Evolutionary conservation across 1,284 basidiomycete species (phyloP).

Genomic region (Cutaneotrichosporon curvatum): DNA sequence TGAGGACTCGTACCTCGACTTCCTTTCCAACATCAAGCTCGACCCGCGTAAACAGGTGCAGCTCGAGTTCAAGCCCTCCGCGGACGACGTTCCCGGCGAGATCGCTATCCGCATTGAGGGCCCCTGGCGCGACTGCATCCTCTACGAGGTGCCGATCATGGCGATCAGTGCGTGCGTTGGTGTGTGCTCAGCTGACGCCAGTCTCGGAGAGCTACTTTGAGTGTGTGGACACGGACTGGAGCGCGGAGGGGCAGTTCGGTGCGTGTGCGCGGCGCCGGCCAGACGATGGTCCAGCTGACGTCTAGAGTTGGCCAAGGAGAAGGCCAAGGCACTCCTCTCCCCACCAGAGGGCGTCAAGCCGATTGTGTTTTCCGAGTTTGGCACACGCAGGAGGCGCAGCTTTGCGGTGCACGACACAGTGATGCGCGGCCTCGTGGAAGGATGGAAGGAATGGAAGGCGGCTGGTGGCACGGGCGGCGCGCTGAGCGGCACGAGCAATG

Average conservation of each 20-base stretch:
- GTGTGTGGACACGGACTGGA: constrained; percentile 71
- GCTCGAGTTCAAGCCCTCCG: constrained; percentile 55
- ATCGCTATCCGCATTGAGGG: constrained; percentile 70
- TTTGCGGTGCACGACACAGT: constrained; percentile 73
- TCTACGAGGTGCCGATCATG: constrained; percentile 96
- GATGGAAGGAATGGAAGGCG: constrained; percentile 52
- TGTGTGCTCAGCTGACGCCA: constrained; percentile 1
- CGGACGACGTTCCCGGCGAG: constrained; percentile 50
- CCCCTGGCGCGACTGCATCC: constrained; percentile 79
- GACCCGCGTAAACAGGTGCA: constrained; percentile 69
- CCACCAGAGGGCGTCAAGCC: constrained; percentile 47
- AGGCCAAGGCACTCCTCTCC: constrained; percentile 62
- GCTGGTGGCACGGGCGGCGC: constrained; percentile 49
- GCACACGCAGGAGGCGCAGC: constrained; percentile 79
- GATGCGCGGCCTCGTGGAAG: constrained; percentile 61
- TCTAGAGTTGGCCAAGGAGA: constrained; percentile 59
- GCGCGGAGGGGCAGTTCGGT: constrained; percentile 66
- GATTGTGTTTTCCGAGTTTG: constrained; percentile 84
- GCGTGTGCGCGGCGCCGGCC: constrained; percentile 4
- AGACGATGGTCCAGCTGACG: constrained; percentile 2
- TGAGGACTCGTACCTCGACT: constrained; percentile 65
- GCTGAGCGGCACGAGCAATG: constrained; percentile 82
- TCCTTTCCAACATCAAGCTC: constrained; percentile 63
- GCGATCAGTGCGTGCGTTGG: constrained; percentile 66
- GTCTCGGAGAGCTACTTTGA: constrained; percentile 51